Evolutionary conservation across 257 asterid species (phyloP).

Genomic region (Nicotiana undulata): DNA sequence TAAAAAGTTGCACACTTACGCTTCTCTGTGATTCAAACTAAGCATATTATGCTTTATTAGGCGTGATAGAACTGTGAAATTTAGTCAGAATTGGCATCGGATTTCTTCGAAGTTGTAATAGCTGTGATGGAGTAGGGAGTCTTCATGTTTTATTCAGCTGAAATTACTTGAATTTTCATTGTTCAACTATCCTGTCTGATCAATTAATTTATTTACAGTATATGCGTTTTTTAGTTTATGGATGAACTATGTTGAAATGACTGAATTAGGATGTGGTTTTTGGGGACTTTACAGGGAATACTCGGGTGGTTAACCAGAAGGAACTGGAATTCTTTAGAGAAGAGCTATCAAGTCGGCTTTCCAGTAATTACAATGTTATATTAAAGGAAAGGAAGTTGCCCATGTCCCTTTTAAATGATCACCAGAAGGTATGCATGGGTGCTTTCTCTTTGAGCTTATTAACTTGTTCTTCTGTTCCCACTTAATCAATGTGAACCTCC

Average conservation of each 20-base stretch:
- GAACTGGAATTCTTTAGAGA: slow-evolving; percentile 81
- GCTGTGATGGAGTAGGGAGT: neutral
- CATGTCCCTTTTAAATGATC: slow-evolving; percentile 78
- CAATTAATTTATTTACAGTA: too few species aligned
- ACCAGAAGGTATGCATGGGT: slow-evolving; percentile 56
- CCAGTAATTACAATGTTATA: slow-evolving; percentile 77
- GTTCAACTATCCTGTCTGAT: neutral
- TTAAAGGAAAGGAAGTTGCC: slow-evolving; percentile 90
- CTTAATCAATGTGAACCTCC: neutral
- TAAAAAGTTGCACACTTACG: neutral
- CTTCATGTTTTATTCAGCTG: neutral
- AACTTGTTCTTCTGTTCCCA: neutral
- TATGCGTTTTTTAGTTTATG: neutral
- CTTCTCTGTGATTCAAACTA: too few species aligned
- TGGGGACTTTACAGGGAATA: slow-evolving; percentile 45
- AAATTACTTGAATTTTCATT: neutral
- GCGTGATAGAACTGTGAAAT: neutral
- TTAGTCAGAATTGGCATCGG: neutral
- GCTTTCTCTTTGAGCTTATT: neutral
- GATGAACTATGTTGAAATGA: neutral
- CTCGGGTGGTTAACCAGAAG: slow-evolving; percentile 78
- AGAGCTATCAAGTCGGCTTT: slow-evolving; percentile 64
- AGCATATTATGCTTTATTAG: neutral
- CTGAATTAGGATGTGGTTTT: neutral
- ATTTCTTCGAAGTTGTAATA: neutral